Percentiles rank a stretch among this genome's conserved stretches.
Conservation (phyloP, 495 filamentous ascomycete species). For the Corynascus novoguineensis region DNA sequence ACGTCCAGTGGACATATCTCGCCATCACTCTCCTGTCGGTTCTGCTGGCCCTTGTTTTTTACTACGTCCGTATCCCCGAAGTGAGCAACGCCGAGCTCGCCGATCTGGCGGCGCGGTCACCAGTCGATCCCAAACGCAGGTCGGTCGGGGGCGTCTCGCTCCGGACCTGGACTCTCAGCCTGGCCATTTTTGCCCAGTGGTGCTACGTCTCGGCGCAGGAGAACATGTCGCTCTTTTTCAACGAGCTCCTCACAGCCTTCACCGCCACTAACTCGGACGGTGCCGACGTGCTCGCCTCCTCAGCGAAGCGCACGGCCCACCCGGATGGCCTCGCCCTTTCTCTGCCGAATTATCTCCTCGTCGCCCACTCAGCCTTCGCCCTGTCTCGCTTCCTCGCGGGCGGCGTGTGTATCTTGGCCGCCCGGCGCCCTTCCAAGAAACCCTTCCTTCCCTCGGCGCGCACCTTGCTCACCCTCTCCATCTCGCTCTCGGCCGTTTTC, state of each 20-base stretch:
- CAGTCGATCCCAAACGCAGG: conserved; percentile 36
- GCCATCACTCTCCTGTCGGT: conserved; percentile 68
- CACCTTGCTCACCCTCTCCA: conserved; percentile 46
- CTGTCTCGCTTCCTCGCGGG: conserved; percentile 45
- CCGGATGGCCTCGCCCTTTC: conserved; percentile 39
- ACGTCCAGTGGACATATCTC: conserved; percentile 75
- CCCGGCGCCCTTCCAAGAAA: conserved; percentile 39
- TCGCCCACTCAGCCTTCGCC: conserved; percentile 45
- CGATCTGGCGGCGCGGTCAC: conserved; percentile 36
- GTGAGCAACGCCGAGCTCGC: conserved; percentile 48
- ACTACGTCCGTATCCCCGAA: conserved; percentile 53
- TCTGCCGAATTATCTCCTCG: conserved; percentile 46
- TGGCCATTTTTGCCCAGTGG: conserved; percentile 66
- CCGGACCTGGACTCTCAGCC: conserved; percentile 45
- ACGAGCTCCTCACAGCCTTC: conserved; percentile 35
- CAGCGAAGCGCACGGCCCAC: neutral
- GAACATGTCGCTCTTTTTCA: conserved; percentile 62
- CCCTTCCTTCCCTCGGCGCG: conserved; percentile 42
- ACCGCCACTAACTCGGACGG: conserved; percentile 6
- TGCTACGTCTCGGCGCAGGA: conserved; percentile 70
- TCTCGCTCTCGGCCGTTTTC: conserved; percentile 42
- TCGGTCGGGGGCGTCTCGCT: conserved; percentile 35
- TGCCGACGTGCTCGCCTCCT: neutral
- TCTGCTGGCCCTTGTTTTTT: conserved; percentile 54
- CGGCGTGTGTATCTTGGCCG: conserved; percentile 46